Base-by-base conservation (phyloP, 176 grass and related monocot species). In the Juncus inflexus region DNA sequence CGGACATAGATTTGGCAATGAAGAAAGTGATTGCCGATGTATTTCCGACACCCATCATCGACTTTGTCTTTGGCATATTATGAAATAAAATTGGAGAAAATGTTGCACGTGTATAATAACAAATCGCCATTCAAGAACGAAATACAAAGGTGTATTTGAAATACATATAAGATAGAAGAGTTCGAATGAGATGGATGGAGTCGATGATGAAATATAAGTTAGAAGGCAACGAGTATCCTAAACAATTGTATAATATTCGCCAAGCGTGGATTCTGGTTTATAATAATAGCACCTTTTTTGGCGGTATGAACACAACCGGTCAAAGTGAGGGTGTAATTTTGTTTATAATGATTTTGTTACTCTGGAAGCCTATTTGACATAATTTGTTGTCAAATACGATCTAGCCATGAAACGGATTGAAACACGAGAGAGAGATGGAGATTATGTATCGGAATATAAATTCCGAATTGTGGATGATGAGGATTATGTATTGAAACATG, bases 1-100 rank as follows among this genome's bases (percentile, higher is more conserved):
- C 58, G 4, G 43, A 74, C 14, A 41, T 63, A 54, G 71, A 74
- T 9, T 58, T 11, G 37, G 8, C 16, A 1, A 74, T 74, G 71
- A 74, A 40, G 4, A 6, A 0, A 9, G 38, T 6, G 35, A 74
- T 74, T 35, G 10, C 37, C 4, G 15, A 16, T 12, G 55, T 73
- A 0, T 73, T 73, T 60, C 37, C 53, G 10, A 5, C 12, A 73
- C 53, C 0, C 0, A 41, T 3, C 69, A 73, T 43, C n/a, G 53
- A 47, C 5, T 4, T 6, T 74, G 71, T 13, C 2, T 37, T 12
- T 72, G 54, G 67, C 51, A 72, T 11, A n/a, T 28, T 72, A 1
- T 3, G 56, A 51, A 42, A 37, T 1, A 72, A 72, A 14, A 5
- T 66, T 2, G 67, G 52, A 3, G 28, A 38, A 14, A n/a, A n/a